phyloP scores from a whole-genome alignment of 768 basidiomycete species.

The Tulasnella sp. region DNA sequence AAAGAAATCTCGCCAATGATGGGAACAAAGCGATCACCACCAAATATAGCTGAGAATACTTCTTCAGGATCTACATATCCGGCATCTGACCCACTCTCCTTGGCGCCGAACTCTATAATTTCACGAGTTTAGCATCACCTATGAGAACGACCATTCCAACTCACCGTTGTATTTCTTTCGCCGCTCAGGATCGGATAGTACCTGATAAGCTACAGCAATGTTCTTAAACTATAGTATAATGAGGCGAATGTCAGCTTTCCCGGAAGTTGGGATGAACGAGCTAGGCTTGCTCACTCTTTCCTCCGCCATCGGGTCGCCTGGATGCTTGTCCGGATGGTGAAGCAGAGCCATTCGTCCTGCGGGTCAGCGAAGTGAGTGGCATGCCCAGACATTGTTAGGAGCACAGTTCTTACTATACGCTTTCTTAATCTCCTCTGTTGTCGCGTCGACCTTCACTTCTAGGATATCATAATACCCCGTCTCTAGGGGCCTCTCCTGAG shows the following conservation, averaged over 20 bases:
- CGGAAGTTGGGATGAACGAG: not conserved
- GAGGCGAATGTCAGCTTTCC: not conserved
- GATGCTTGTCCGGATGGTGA: conserved; percentile 90
- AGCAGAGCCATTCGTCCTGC: conserved; percentile 81
- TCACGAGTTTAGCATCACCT: not conserved
- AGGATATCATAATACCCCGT: conserved; percentile 88
- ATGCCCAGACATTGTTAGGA: not conserved
- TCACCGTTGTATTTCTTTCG: conserved; percentile 73
- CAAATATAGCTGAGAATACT: conserved; percentile 74
- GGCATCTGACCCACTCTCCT: conserved; percentile 76
- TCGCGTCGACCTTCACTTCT: conserved; percentile 69
- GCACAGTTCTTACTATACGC: conserved; percentile 63
- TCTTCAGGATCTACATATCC: conserved; percentile 76
- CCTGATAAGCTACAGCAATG: conserved; percentile 69
- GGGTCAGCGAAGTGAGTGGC: not conserved
- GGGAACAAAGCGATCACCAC: conserved; percentile 78
- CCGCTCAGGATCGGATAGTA: conserved; percentile 66
- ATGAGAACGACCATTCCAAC: not conserved
- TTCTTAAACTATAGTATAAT: conserved; percentile 57
- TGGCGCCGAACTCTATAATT: conserved; percentile 61
- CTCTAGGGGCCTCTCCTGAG: conserved; percentile 82
- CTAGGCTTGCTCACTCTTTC: conserved; percentile 47
- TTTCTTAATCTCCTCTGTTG: conserved; percentile 83
- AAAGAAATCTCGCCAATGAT: conserved; percentile 88
- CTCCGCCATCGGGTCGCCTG: conserved; percentile 76